Evolutionary conservation across 805 yeast genomes (phyloP).

Genomic region (Hanseniaspora nectarophila): DNA sequence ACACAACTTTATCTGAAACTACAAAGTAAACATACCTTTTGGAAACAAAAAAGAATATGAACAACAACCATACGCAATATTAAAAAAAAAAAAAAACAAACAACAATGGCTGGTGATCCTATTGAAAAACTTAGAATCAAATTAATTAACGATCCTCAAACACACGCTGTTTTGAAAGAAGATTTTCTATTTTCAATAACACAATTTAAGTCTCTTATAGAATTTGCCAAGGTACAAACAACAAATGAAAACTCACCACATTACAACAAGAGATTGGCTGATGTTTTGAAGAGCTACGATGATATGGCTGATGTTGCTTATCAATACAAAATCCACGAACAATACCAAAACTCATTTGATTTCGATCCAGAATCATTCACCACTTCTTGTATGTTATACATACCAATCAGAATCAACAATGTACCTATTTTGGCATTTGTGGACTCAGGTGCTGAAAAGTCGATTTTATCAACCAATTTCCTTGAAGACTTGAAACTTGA

Average conservation of each 20-base stretch:
- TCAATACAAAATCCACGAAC: slow-evolving; percentile 66
- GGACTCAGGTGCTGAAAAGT: slow-evolving; percentile 90
- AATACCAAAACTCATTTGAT: slow-evolving; percentile 67
- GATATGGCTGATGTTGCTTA: slow-evolving; percentile 19
- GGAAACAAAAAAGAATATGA: no score
- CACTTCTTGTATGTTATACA: slow-evolving; percentile 69
- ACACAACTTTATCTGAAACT: no score
- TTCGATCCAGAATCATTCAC: slow-evolving; percentile 85
- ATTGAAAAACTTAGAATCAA: slow-evolving; percentile 13
- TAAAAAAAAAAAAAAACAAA: neutral
- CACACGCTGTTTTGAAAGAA: slow-evolving; percentile 10
- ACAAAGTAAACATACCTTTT: no score
- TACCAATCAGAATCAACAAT: slow-evolving; percentile 68
- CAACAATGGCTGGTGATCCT: slow-evolving; percentile 11
- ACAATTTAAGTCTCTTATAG: slow-evolving; percentile 7
- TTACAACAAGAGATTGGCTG: slow-evolving; percentile 3
- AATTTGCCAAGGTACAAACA: slow-evolving; percentile 14
- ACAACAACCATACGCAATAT: no score
- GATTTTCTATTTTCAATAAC: slow-evolving; percentile 8
- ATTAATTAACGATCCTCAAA: slow-evolving; percentile 5
- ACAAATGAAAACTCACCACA: slow-evolving; percentile 5
- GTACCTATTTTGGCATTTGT: slow-evolving; percentile 79
- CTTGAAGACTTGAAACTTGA: slow-evolving; percentile 63
- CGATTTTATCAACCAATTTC: slow-evolving; percentile 66
- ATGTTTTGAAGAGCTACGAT: slow-evolving; percentile 8